Base-by-base conservation (phyloP, 768 basidiomycete genomes). In the Infundibulicybe gibba region DNA sequence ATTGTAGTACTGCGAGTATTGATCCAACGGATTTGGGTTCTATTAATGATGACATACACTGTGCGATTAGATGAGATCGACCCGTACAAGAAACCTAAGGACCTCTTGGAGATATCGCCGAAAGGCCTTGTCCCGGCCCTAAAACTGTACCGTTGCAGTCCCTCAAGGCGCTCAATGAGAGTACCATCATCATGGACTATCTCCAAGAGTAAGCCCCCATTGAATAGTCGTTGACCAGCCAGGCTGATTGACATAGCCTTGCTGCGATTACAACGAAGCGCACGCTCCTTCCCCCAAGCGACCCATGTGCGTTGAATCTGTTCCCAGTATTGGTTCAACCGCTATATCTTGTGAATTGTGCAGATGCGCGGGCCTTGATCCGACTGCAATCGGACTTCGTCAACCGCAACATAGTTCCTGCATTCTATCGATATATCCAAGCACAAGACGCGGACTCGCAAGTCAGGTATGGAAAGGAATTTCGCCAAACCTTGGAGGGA, bases 51-150 rank as follows among this genome's bases (percentile, higher is more conserved):
- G 25, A 25, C 25, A 8, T 25, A 25, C 25, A 25, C n/a, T n/a
- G 15, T 17, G 37, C 39, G 43, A 19, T 19, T 40, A 89, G 87
- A 85, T 54, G 87, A 90, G 63, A 85, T 89, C 25, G 85, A 90
- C 62, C 86, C 87, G 15, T 90, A 91, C 69, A 81, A 81, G 65
- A 93, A 91, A 54, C 87, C 90, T 0, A 62, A 79, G 41, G 87
- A 88, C 25, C 76, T 93, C 15, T 70, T 94, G n/a, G 80, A 87
- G 32, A 70, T 90, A n/a, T 90, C 88, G 13, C 88, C 90, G 1
- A 89, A 87, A 55, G 89, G 90, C 0, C 74, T 93, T 3, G 87
- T 94, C 1, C 89, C 90, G 0, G 87, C 75, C 0, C 56, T 88
- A 21, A 77, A 73, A 54, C 61, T 90, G 45, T 65, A 81, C 53